phyloP scores from a whole-genome alignment of 345 rosid genomes.

The Aurinia saxatilis region DNA sequence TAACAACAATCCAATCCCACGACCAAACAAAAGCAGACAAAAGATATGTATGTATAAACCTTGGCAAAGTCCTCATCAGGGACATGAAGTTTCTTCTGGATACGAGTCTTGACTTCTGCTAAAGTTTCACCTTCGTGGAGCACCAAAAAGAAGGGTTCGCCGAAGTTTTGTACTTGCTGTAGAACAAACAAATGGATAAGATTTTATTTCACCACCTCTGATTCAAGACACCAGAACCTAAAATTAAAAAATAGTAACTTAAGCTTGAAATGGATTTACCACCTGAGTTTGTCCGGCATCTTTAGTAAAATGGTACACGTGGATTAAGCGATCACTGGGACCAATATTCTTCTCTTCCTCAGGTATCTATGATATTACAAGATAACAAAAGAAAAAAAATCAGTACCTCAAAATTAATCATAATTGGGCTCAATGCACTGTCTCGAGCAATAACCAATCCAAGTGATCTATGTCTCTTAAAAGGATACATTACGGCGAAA shows the following conservation, averaged over 20 bases:
- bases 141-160: conserved; percentile 93
- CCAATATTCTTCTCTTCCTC: conserved; percentile 87
- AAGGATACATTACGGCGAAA: background rate
- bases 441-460: background rate
- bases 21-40: background rate
- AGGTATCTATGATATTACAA: conserved; percentile 50
- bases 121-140: conserved; percentile 89
- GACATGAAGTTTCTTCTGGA: conserved; percentile 80
- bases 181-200: conserved; percentile 8
- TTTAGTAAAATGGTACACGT: conserved; percentile 81
- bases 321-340: conserved; percentile 74
- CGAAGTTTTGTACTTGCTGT: conserved; percentile 92
- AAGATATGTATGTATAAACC: conserved; percentile 41
- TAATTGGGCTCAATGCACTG: background rate
- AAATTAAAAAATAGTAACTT: background rate
- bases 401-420: background rate
- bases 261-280: conserved; percentile 31
- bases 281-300: conserved; percentile 70
- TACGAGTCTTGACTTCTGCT: conserved; percentile 62
- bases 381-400: background rate
- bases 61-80: conserved; percentile 87
- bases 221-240: background rate
- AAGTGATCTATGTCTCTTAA: background rate
- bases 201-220: background rate
- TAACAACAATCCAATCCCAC: background rate